Conservation (phyloP, 1,284 basidiomycete genomes). For the Austroboletus novae-zelandiae region DNA sequence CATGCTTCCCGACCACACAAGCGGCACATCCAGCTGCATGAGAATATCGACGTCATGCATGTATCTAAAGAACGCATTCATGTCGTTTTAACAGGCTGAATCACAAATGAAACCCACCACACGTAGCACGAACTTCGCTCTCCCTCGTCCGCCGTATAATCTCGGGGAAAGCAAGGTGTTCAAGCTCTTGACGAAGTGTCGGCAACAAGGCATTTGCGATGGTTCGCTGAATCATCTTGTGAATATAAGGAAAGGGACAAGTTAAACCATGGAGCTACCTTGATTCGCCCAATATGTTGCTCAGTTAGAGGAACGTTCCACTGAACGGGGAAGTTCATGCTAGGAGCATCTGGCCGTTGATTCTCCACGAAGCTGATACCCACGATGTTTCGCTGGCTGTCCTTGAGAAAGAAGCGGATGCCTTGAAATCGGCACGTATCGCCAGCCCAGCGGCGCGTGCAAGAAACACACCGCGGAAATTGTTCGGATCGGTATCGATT, state of each 20-base stretch:
- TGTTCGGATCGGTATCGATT: constrained; percentile 65
- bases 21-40: constrained; percentile 85
- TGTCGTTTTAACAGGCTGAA: constrained; percentile 4
- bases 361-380: constrained; percentile 68
- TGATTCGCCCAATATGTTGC: constrained; percentile 52
- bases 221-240: constrained; percentile 44
- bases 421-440: constrained; percentile 80
- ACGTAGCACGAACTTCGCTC: constrained; percentile 77
- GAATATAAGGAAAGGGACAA: constrained; percentile 1
- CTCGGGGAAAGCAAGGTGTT: constrained; percentile 59
- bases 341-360: constrained; percentile 52
- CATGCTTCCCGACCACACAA: constrained; percentile 91
- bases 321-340: constrained; percentile 60
- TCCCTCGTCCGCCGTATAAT: constrained; percentile 74
- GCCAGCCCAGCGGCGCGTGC: constrained; percentile 78
- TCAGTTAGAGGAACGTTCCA: constrained; percentile 61
- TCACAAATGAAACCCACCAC: constrained; percentile 53
- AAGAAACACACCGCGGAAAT: constrained; percentile 76
- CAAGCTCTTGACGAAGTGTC: constrained; percentile 64
- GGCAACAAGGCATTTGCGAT: constrained; percentile 72
- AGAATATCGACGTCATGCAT: constrained; percentile 90
- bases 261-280: constrained; percentile 42
- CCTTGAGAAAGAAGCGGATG: constrained; percentile 70
- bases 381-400: constrained; percentile 52
- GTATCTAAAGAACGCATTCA: constrained; percentile 56